A percentile compares a stretch with the other conserved stretches of the same genome.
phyloP scores from a whole-genome alignment of 345 rosid genomes.

The Camelina laxa region DNA sequence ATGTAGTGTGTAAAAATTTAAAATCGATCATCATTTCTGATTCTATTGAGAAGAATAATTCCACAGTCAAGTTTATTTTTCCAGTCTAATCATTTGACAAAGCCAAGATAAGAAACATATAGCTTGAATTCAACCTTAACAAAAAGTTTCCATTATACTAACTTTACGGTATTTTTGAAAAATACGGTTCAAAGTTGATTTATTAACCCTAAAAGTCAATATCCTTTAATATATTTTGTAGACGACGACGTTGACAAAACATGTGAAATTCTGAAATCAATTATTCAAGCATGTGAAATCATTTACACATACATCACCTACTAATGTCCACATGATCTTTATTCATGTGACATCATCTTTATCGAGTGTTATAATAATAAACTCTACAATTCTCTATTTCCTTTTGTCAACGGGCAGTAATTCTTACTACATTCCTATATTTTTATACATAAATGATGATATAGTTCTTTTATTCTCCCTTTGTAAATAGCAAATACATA shows the following conservation, averaged over 20 bases:
- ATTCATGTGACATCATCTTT: constrained; percentile 4
- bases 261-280: constrained; percentile 24
- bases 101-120: background rate
- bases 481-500: background rate
- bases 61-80: background rate
- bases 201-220: constrained; percentile 14
- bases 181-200: background rate
- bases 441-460: background rate
- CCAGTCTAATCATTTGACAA: background rate
- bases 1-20: background rate
- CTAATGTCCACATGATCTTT: constrained; percentile 2
- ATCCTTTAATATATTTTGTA: background rate
- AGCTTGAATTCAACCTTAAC: constrained; percentile 1
- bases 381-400: background rate
- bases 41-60: background rate
- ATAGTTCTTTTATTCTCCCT: too few relatives aligned
- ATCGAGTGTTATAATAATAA: background rate
- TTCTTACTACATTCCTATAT: background rate
- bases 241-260: constrained; percentile 23
- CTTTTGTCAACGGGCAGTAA: constrained; percentile 6
- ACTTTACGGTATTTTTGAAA: background rate
- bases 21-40: background rate
- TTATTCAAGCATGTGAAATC: constrained; percentile 28
- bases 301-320: constrained; percentile 25
- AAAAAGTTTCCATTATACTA: background rate